Conservation (phyloP, 192 early-diverging fungal species). For the Entomortierella lignicola region DNA sequence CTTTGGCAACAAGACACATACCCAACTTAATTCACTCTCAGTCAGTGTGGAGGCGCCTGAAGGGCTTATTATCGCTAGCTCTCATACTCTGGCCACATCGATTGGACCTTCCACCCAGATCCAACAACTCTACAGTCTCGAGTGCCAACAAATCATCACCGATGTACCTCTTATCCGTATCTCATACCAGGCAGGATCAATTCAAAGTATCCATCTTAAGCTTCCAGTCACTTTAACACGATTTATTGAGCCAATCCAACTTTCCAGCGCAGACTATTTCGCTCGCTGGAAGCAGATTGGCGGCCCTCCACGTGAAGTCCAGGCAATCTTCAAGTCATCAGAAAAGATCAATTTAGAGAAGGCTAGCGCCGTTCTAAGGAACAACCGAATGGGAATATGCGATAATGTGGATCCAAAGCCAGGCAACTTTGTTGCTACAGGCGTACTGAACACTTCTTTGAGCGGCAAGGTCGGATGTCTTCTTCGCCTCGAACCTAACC, state of each 20-base stretch:
- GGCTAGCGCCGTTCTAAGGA: constrained; percentile 69
- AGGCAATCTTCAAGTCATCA: constrained; percentile 74
- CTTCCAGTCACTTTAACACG: constrained; percentile 87
- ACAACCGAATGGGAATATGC: constrained; percentile 80
- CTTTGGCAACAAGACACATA: constrained; percentile 87
- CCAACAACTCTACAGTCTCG: constrained; percentile 86
- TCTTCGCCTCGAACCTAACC: constrained; percentile 88
- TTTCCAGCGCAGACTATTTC: constrained; percentile 86
- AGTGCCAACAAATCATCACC: constrained; percentile 71
- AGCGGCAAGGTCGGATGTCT: constrained; percentile 92
- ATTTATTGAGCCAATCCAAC: constrained; percentile 86
- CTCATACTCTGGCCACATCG: constrained; percentile 69
- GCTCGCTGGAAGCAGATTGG: constrained; percentile 96
- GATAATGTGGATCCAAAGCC: constrained; percentile 89
- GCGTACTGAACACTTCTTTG: constrained; percentile 80
- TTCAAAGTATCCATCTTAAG: constrained; percentile 65
- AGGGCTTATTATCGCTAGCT: constrained; percentile 60
- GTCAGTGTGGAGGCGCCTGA: constrained; percentile 66
- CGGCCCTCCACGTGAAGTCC: constrained; percentile 83
- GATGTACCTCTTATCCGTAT: constrained; percentile 76
- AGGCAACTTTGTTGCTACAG: constrained; percentile 89
- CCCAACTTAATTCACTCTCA: constrained; percentile 70
- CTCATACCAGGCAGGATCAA: constrained; percentile 71
- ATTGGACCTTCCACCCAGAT: constrained; percentile 78
- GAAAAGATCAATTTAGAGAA: constrained; percentile 65